phyloP scores from a whole-genome alignment of 108 stramenopile genomes.

The Cyclotella sp. region DNA sequence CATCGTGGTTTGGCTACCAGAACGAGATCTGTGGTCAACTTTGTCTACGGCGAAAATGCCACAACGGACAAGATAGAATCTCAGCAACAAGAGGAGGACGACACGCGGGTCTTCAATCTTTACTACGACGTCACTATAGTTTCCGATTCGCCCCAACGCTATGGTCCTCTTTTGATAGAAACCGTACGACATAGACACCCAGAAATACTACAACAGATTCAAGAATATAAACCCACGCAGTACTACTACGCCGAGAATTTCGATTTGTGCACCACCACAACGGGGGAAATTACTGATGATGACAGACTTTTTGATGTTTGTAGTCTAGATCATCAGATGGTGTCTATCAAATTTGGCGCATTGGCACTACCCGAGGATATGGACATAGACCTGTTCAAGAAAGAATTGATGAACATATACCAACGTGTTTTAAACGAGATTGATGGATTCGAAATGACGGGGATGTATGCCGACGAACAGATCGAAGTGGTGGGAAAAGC shows the following conservation, averaged over 20 bases:
- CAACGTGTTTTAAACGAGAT: neutral
- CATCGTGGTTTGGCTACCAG: neutral
- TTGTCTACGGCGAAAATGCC: neutral
- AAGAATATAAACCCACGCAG: neutral
- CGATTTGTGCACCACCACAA: slow-evolving; percentile 7
- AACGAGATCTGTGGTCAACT: neutral
- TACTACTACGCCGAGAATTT: neutral
- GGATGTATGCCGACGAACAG: neutral
- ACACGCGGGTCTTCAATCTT: neutral
- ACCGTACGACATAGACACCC: neutral
- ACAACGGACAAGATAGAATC: neutral
- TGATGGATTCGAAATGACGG: neutral
- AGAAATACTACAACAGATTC: slow-evolving; percentile 3
- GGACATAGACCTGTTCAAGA: neutral
- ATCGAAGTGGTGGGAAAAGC: neutral
- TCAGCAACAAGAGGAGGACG: neutral
- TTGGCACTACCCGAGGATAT: neutral
- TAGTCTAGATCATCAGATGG: slow-evolving; percentile 5
- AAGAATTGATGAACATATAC: neutral
- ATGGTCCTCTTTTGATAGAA: neutral
- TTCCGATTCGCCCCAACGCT: neutral
- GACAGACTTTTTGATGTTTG: neutral
- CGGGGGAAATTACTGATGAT: neutral
- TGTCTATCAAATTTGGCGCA: slow-evolving; percentile 1
- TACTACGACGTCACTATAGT: slow-evolving; percentile 3